Percentiles rank a stretch among this genome's conserved stretches.
Evolutionary conservation across 495 filamentous ascomycete species (phyloP).

Genomic region (Aspergillus baeticus): DNA sequence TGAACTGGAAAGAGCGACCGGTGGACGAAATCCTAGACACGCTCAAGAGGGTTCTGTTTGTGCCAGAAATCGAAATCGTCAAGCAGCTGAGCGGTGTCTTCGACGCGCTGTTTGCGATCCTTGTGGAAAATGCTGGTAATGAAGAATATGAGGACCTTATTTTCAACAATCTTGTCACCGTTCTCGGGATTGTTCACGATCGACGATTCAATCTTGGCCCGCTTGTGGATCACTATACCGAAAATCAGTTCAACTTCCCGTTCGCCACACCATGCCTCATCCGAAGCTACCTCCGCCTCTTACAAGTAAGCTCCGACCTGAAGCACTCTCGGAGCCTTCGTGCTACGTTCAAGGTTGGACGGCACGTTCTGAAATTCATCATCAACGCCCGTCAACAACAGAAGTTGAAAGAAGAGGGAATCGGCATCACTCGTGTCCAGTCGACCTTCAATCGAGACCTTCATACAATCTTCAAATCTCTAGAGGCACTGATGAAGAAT

Average conservation of each 20-base stretch:
- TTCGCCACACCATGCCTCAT: slow-evolving; percentile 92
- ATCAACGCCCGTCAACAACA: slow-evolving; percentile 85
- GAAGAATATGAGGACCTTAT: slow-evolving; percentile 91
- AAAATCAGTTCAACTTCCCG: slow-evolving; percentile 86
- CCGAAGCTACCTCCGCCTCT: slow-evolving; percentile 76
- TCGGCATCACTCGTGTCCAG: slow-evolving; percentile 77
- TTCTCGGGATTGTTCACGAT: slow-evolving; percentile 92
- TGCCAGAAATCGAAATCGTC: slow-evolving; percentile 96
- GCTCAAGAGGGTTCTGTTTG: slow-evolving; percentile 82
- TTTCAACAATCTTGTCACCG: slow-evolving; percentile 84
- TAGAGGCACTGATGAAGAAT: slow-evolving; percentile 87
- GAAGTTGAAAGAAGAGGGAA: slow-evolving; percentile 81
- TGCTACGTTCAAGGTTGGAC: slow-evolving; percentile 91
- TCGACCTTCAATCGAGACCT: slow-evolving; percentile 82
- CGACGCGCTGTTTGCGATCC: slow-evolving; percentile 85
- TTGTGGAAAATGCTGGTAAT: slow-evolving; percentile 83
- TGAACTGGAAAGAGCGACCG: slow-evolving; percentile 80
- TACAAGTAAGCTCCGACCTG: slow-evolving; percentile 74
- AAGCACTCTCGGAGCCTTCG: slow-evolving; percentile 81
- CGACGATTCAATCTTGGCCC: slow-evolving; percentile 88
- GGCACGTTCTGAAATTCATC: slow-evolving; percentile 92
- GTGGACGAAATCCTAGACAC: slow-evolving; percentile 67
- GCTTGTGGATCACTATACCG: slow-evolving; percentile 88
- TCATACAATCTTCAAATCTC: slow-evolving; percentile 80
- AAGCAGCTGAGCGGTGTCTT: slow-evolving; percentile 89